phyloP scores from a whole-genome alignment of 306 rosid species.

The Cicer pinnatifidum region DNA sequence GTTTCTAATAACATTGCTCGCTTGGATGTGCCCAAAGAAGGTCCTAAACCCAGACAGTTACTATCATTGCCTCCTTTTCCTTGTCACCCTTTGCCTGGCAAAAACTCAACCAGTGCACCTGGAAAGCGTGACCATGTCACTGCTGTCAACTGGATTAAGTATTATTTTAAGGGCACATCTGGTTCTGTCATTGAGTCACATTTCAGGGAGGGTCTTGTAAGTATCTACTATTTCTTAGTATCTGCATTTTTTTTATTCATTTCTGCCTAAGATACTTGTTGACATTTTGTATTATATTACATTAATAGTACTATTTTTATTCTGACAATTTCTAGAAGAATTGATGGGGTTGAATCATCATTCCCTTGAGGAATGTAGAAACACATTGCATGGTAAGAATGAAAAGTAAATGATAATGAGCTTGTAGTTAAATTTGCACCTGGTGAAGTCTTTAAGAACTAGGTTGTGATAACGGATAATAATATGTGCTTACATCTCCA shows the following conservation, averaged over 20 bases:
- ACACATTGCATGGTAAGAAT: background rate
- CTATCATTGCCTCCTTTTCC: conserved; percentile 88
- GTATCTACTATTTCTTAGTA: conserved; percentile 41
- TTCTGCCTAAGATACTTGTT: background rate
- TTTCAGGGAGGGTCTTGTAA: conserved; percentile 87
- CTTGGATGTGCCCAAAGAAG: conserved; percentile 69
- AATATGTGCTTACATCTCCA: conserved; percentile 14
- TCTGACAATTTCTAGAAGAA: conserved; percentile 27
- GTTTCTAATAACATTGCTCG: conserved; percentile 80
- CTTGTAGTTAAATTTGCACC: conserved; percentile 6
- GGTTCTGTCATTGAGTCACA: conserved; percentile 71
- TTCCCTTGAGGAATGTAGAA: conserved; percentile 21
- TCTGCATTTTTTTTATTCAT: background rate
- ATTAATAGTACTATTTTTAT: background rate
- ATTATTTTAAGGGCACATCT: conserved; percentile 70
- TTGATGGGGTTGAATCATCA: conserved; percentile 27
- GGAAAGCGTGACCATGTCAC: conserved; percentile 57
- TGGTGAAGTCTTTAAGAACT: background rate
- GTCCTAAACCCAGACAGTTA: conserved; percentile 85
- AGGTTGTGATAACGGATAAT: background rate
- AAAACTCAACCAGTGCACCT: conserved; percentile 44
- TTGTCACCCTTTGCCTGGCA: conserved; percentile 62
- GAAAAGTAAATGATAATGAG: background rate
- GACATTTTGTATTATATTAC: too few relatives aligned
- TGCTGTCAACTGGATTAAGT: conserved; percentile 84